Percentiles rank a stretch among this genome's conserved stretches.
These are phyloP conservation scores for Eutypa lata DNA, from an alignment of 2,329 filamentous ascomycete genomes.

Conservation along the genomic window DNA sequence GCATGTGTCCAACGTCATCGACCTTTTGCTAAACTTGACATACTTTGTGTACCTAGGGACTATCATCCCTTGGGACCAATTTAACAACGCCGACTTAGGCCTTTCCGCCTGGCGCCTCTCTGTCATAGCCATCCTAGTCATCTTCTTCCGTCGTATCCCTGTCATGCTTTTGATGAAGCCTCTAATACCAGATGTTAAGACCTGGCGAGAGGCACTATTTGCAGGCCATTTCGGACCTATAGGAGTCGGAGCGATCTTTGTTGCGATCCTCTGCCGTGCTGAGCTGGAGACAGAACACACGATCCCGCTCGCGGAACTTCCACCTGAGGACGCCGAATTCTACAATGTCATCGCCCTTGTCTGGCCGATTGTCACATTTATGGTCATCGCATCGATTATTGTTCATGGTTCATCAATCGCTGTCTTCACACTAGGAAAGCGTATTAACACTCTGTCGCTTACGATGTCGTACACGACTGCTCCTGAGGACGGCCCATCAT, in stretches of 20 bases:
- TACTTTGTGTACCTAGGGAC: constrained; percentile 98
- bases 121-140: constrained; percentile 89
- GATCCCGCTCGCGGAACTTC: constrained; percentile 66
- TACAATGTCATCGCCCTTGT: constrained; percentile 78
- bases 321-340: constrained; percentile 51
- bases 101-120: constrained; percentile 84
- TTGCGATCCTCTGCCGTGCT: constrained; percentile 88
- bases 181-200: constrained; percentile 93
- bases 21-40: constrained; percentile 90
- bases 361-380: constrained; percentile 92
- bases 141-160: constrained; percentile 93
- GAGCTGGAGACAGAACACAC: constrained; percentile 77
- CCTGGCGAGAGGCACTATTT: constrained; percentile 94
- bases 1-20: constrained; percentile 98
- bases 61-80: constrained; percentile 94
- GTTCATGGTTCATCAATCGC: constrained; percentile 98
- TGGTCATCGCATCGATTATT: constrained; percentile 90
- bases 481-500: constrained; percentile 82
- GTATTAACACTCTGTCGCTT: constrained; percentile 92
- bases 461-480: constrained; percentile 95
- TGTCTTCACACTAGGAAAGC: constrained; percentile 95
- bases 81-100: constrained; percentile 72
- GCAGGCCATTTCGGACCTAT: constrained; percentile 98
- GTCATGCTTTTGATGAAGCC: constrained; percentile 92
- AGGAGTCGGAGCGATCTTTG: constrained; percentile 93